Conservation (phyloP, 768 basidiomycete species). For the Psilocybe cyanescens region DNA sequence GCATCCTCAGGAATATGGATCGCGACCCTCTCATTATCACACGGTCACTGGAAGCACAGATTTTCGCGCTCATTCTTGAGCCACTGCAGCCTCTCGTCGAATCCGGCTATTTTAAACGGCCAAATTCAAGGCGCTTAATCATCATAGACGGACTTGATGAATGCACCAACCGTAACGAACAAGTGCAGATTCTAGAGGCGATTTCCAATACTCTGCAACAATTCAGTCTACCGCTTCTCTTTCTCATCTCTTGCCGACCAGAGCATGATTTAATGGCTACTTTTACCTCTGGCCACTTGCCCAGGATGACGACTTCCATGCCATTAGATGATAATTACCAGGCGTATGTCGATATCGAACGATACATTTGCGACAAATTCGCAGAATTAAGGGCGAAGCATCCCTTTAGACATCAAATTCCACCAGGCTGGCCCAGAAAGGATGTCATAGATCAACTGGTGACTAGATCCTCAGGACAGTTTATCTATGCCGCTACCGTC, state of each 20-base stretch:
- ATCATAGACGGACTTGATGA: constrained; percentile 16
- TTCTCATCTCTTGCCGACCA: constrained; percentile 17
- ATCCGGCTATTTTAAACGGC: neutral
- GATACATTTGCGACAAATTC: constrained; percentile 6
- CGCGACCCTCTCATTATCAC: constrained; percentile 11
- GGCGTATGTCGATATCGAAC: constrained; percentile 6
- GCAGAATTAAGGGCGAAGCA: constrained; percentile 7
- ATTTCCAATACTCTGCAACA: neutral
- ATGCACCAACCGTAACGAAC: neutral
- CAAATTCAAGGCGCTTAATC: neutral
- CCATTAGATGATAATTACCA: constrained; percentile 3
- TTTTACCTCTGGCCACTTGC: neutral
- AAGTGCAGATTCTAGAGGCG: neutral
- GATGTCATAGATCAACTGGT: constrained; percentile 17
- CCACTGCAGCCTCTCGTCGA: neutral
- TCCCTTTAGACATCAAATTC: neutral
- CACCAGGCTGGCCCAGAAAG: constrained; percentile 19
- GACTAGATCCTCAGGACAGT: constrained; percentile 24
- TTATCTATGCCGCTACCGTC: constrained; percentile 27
- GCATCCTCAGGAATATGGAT: constrained; percentile 2
- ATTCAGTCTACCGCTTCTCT: neutral
- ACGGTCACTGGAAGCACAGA: constrained; percentile 7
- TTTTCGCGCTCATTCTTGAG: constrained; percentile 1
- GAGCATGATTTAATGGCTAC: constrained; percentile 5
- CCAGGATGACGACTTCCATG: neutral